phyloP scores from a whole-genome alignment of 768 basidiomycete genomes.

The Mycena vitilis region DNA sequence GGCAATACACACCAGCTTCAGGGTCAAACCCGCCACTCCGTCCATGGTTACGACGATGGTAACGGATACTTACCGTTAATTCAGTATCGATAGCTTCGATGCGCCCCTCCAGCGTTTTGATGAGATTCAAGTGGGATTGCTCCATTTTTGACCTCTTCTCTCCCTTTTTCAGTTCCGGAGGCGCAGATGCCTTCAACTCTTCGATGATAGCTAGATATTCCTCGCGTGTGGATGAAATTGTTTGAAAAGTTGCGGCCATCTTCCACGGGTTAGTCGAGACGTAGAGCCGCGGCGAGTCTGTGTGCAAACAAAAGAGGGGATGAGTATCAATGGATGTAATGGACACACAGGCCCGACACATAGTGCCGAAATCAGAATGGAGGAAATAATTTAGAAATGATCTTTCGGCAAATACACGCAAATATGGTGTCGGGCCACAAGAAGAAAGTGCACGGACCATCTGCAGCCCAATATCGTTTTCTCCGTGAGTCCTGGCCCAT shows the following conservation, averaged over 20 bases:
- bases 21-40: slow-evolving; percentile 12
- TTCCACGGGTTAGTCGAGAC: slow-evolving; percentile 93
- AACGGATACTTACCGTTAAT: slow-evolving; percentile 66
- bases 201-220: slow-evolving; percentile 79
- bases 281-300: slow-evolving; percentile 89
- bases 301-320: slow-evolving; percentile 38
- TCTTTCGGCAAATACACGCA: slow-evolving; percentile 77
- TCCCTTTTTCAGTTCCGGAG: slow-evolving; percentile 57
- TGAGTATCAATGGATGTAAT: slow-evolving; percentile 44
- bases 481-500: slow-evolving; percentile 81
- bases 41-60: slow-evolving; percentile 5
- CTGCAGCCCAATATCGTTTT: slow-evolving; percentile 87
- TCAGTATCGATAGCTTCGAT: slow-evolving; percentile 77
- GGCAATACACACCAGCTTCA: background rate
- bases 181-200: slow-evolving; percentile 64
- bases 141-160: slow-evolving; percentile 69
- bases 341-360: slow-evolving; percentile 43
- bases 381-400: slow-evolving; percentile 49
- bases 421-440: slow-evolving; percentile 59
- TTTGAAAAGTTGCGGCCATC: slow-evolving; percentile 80
- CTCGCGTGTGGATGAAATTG: slow-evolving; percentile 75
- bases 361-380: slow-evolving; percentile 54
- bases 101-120: slow-evolving; percentile 71
- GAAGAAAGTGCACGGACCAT: slow-evolving; percentile 80
- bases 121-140: slow-evolving; percentile 68